These are phyloP conservation scores for Volvox reticuliferus DNA, from an alignment of 139 green algal genomes.

Conservation along the genomic window DNA sequence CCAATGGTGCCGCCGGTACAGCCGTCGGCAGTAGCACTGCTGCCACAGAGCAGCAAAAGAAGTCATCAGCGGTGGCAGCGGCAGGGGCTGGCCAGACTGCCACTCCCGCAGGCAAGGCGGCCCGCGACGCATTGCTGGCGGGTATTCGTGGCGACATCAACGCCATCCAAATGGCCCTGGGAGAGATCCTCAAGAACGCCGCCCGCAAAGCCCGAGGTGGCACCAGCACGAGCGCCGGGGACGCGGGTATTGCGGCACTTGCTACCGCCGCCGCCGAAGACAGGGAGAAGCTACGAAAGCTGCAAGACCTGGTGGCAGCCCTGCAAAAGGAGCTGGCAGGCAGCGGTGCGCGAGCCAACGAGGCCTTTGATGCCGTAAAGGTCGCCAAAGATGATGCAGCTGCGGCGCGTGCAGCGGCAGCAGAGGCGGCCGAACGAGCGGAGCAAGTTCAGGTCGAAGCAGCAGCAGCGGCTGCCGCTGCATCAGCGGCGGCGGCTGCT, in stretches of 20 bases:
- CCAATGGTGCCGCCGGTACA: neutral
- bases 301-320: neutral
- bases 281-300: neutral
- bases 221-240: neutral
- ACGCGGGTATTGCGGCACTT: neutral
- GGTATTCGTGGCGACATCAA: neutral
- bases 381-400: neutral
- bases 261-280: neutral
- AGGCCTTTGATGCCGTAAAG: neutral
- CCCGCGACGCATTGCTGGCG: neutral
- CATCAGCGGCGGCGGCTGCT: neutral
- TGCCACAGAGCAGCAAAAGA: neutral
- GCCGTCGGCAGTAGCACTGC: neutral
- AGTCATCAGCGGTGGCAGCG: no score
- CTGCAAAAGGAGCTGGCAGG: neutral
- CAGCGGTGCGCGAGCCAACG: neutral
- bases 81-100: neutral
- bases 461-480: neutral
- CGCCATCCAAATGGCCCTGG: neutral
- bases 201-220: neutral
- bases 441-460: neutral
- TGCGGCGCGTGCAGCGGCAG: neutral
- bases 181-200: neutral
- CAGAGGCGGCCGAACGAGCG: neutral
- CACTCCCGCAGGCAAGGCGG: neutral